Conservation (phyloP, 805 yeast species). For the Metschnikowia reukaufii region DNA sequence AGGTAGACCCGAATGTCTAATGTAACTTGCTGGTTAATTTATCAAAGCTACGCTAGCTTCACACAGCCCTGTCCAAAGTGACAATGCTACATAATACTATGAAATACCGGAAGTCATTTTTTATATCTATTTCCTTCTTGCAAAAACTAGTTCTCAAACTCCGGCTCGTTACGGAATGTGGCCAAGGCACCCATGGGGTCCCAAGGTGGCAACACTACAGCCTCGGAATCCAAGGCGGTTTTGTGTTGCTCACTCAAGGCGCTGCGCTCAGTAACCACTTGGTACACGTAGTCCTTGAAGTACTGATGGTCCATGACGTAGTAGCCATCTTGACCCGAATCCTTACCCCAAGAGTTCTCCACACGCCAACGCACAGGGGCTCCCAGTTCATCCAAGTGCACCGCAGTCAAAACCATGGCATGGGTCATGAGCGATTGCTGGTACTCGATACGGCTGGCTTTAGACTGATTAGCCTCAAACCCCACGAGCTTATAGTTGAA, state of each 20-base stretch:
- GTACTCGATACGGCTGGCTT: slow-evolving; percentile 21
- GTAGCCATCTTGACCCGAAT: slow-evolving; percentile 64
- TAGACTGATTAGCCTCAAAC: slow-evolving; percentile 17
- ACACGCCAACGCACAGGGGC: slow-evolving; percentile 69
- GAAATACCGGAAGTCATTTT: no score
- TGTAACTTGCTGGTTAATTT: no score
- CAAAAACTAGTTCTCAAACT: neutral
- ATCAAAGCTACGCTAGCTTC: no score
- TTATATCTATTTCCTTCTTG: neutral
- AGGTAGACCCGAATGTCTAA: no score
- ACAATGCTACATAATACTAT: no score
- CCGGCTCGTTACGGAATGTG: slow-evolving; percentile 11
- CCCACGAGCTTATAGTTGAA: slow-evolving; percentile 20
- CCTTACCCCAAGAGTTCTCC: slow-evolving; percentile 78
- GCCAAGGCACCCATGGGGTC: slow-evolving; percentile 83
- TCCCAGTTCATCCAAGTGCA: slow-evolving; percentile 34
- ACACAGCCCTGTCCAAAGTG: no score
- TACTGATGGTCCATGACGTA: slow-evolving; percentile 72
- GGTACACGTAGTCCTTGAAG: slow-evolving; percentile 72
- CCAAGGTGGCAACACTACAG: slow-evolving; percentile 66
- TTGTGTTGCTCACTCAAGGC: slow-evolving; percentile 29
- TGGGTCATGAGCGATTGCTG: slow-evolving; percentile 25
- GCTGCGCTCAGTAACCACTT: slow-evolving; percentile 49
- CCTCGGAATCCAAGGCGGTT: slow-evolving; percentile 38
- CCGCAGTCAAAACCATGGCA: slow-evolving; percentile 24